Conservation (phyloP, 73 alveolate genomes). For the Vitrella brassicaformis region DNA sequence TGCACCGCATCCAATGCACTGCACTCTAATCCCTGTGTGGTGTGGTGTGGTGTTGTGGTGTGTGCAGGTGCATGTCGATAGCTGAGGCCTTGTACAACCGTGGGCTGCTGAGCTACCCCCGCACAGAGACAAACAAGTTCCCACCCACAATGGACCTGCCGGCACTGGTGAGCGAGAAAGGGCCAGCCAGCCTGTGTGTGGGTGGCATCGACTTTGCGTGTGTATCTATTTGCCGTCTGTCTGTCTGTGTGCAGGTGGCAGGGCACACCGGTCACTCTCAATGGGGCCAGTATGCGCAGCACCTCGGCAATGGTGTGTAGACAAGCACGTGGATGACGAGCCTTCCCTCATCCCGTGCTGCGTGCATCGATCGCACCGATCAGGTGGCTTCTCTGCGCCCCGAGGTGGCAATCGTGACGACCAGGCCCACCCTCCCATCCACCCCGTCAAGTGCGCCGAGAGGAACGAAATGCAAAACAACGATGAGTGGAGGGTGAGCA, state of each 20-base stretch:
- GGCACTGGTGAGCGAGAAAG: background rate
- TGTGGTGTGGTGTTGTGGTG: background rate
- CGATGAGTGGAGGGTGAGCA: background rate
- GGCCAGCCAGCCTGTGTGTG: background rate
- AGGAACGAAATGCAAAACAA: slow-evolving; percentile 22
- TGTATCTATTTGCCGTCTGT: too few species aligned
- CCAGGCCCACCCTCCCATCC: slow-evolving; percentile 99
- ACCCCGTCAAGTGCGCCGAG: slow-evolving; percentile 85
- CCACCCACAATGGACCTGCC: slow-evolving; percentile 40
- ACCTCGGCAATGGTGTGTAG: slow-evolving; percentile 53
- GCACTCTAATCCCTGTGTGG: too few species aligned
- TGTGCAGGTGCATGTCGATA: slow-evolving; percentile 74
- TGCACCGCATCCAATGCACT: too few species aligned
- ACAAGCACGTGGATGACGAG: too few species aligned
- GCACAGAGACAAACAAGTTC: slow-evolving; percentile 95
- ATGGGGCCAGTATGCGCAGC: slow-evolving; percentile 78
- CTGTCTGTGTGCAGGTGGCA: slow-evolving; percentile 34
- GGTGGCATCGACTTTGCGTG: too few species aligned
- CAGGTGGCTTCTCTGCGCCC: slow-evolving; percentile 71
- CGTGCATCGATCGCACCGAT: too few species aligned
- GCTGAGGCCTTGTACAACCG: slow-evolving; percentile 87
- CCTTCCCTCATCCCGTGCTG: too few species aligned
- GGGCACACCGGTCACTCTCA: slow-evolving; percentile 36
- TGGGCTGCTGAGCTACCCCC: slow-evolving; percentile 82
- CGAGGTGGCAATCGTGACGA: slow-evolving; percentile 87